Evolutionary conservation across 257 asterid genomes (phyloP), one percentile per base, ranked within the genome.

Genomic region (Primulina eburnea): DNA sequence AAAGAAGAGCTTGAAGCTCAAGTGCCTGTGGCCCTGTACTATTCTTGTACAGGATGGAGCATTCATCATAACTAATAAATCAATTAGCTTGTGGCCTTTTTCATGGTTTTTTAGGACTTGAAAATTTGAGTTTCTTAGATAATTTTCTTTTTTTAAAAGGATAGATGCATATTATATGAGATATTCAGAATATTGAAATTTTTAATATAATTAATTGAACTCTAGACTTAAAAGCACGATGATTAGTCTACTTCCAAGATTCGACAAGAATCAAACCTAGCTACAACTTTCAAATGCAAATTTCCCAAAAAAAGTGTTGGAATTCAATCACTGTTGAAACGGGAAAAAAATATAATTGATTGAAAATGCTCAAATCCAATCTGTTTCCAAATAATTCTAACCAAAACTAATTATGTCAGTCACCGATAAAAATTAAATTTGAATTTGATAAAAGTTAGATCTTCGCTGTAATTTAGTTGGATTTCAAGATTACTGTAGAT

Each of bases 1-100:
- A 35, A 68, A 20, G 60, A 56, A 61, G 55, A 53, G 65, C 8
- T 20, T 17, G 68, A 38, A 55, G n/a, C 38, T 58, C 12, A 58
- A 16, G 12, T 66, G 43, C 14, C 53, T 0, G n/a, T n/a, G n/a
- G n/a, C n/a, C n/a, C n/a, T n/a, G 0, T 12, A 4, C 53, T 43
- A 12, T 12, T 43, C 10, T 43, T 43, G 17, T 11, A 40, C 52
- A 37, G 43, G 43, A 1, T 37, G 11, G 2, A 8, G 50, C 50
- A 38, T 38, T 38, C 50, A 38, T 12, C 50, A 0, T 38, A 3
- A 38, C 50, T 2, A 43, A 43, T 14, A 12, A 11, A 14, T 16
- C 57, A 1, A 0, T 50, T 50, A 50, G 21, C 57, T 47, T 16
- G 21, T 50, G 57, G 18, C 14, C 53, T 11, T 11, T 12, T 43